phyloP scores from a whole-genome alignment of 768 basidiomycete species.

The Amanita pseudoporphyria region DNA sequence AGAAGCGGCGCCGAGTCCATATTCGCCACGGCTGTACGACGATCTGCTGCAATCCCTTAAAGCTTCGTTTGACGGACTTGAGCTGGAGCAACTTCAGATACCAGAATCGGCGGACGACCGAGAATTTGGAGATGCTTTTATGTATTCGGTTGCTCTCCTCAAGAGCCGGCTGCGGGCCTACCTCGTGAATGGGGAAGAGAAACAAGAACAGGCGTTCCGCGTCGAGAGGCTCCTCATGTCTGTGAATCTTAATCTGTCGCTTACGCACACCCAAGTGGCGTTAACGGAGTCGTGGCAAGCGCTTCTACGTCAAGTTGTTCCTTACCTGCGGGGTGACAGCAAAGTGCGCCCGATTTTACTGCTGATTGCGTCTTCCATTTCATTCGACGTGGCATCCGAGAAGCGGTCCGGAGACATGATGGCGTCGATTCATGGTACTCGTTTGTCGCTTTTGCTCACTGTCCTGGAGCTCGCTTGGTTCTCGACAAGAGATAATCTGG shows the following conservation, averaged over 20 bases:
- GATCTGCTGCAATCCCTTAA: slow-evolving; percentile 40
- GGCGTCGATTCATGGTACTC: slow-evolving; percentile 66
- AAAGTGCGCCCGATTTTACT: slow-evolving; percentile 47
- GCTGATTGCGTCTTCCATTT: slow-evolving; percentile 50
- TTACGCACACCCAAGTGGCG: slow-evolving; percentile 69
- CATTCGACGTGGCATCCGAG: slow-evolving; percentile 59
- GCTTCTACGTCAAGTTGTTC: slow-evolving; percentile 52
- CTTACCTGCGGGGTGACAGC: slow-evolving; percentile 55
- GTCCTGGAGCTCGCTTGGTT: slow-evolving; percentile 80
- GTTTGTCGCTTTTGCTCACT: slow-evolving; percentile 64
- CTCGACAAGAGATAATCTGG: slow-evolving; percentile 41
- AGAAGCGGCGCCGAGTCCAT: slow-evolving; percentile 62
- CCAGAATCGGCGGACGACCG: slow-evolving; percentile 58
- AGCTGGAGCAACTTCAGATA: slow-evolving; percentile 52
- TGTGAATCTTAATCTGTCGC: slow-evolving; percentile 82
- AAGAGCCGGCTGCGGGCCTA: slow-evolving; percentile 53
- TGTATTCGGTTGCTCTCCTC: slow-evolving; percentile 55
- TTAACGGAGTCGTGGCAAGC: slow-evolving; percentile 74
- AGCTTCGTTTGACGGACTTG: slow-evolving; percentile 46
- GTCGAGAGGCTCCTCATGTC: slow-evolving; percentile 54
- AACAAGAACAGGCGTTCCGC: slow-evolving; percentile 32
- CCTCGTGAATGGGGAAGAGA: slow-evolving; percentile 25
- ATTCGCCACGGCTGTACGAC: slow-evolving; percentile 67
- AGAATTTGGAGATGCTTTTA: slow-evolving; percentile 72
- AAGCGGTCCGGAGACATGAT: slow-evolving; percentile 75